Evolutionary conservation across 345 rosid species (phyloP).

Genomic region (Arabis alpina): DNA sequence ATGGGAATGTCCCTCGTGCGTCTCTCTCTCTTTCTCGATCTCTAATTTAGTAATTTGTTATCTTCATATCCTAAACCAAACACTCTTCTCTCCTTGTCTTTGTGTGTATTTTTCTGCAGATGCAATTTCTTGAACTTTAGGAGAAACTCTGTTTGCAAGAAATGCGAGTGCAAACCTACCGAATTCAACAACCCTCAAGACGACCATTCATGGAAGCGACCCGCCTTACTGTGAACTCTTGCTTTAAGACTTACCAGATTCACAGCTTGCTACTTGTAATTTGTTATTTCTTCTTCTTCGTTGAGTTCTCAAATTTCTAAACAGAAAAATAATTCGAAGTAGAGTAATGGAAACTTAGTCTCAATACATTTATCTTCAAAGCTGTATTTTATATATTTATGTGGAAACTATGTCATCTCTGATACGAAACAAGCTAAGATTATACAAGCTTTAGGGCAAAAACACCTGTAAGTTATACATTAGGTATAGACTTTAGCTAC

Average conservation of each 20-base stretch:
- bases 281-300: constrained; percentile 6
- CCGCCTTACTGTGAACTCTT: constrained; percentile 24
- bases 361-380: constrained; percentile 6
- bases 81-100: constrained; percentile 5
- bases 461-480: background rate
- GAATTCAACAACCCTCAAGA: constrained; percentile 35
- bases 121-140: constrained; percentile 79
- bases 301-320: constrained; percentile 5
- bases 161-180: constrained; percentile 53
- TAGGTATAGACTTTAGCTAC: constrained; percentile 20
- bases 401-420: constrained; percentile 12
- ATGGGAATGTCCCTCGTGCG: constrained; percentile 95
- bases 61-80: constrained; percentile 1
- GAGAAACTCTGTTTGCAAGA: constrained; percentile 63
- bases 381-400: background rate
- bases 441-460: constrained; percentile 12
- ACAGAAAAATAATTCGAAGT: background rate
- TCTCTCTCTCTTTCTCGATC: constrained; percentile 35
- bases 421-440: constrained; percentile 17
- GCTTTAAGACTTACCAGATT: constrained; percentile 4
- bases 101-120: constrained; percentile 46
- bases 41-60: constrained; percentile 3
- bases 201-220: constrained; percentile 45
- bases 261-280: constrained; percentile 19
- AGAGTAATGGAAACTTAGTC: constrained; percentile 3